Conservation (phyloP, 169 alveolate species). For the Eimeria falciformis region DNA sequence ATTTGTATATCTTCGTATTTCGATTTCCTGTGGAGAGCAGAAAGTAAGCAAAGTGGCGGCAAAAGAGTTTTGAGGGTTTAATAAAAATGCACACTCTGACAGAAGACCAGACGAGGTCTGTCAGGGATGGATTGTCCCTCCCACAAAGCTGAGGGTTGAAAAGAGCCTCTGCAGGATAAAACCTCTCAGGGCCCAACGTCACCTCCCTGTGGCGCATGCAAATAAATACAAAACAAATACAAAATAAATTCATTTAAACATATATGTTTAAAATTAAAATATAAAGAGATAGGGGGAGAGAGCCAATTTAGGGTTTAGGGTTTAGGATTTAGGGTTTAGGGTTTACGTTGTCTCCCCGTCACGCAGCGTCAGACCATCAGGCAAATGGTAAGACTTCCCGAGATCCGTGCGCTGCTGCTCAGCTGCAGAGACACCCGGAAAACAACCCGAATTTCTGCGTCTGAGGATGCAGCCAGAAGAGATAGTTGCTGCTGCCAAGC, state of each 20-base stretch:
- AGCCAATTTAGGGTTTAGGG: conserved; percentile 4
- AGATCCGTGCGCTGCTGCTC: conserved; percentile 80
- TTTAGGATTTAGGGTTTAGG: conserved; percentile 32
- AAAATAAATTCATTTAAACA: background rate
- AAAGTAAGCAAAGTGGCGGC: background rate
- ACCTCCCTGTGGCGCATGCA: conserved; percentile 62
- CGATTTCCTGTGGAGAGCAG: too few relatives aligned
- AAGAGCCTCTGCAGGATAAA: conserved; percentile 85
- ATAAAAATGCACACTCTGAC: conserved; percentile 75
- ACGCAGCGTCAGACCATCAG: conserved; percentile 84
- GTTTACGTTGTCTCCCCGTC: conserved; percentile 80
- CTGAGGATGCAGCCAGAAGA: background rate
- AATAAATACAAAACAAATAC: background rate
- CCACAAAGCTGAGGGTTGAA: conserved; percentile 83
- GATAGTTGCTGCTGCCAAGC: background rate
- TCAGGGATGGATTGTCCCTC: conserved; percentile 82
- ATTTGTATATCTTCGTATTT: too few relatives aligned
- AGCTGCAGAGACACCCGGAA: conserved; percentile 4
- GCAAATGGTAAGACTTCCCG: conserved; percentile 81
- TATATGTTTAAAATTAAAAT: background rate
- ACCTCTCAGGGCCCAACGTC: conserved; percentile 83
- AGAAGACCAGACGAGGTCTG: conserved; percentile 82
- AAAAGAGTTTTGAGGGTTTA: too few relatives aligned
- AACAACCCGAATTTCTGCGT: background rate
- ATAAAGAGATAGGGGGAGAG: background rate